Evolutionary conservation across 352 stramenopile species (phyloP), one percentile per base, ranked within the genome.

Genomic region (Phytophthora multivora): DNA sequence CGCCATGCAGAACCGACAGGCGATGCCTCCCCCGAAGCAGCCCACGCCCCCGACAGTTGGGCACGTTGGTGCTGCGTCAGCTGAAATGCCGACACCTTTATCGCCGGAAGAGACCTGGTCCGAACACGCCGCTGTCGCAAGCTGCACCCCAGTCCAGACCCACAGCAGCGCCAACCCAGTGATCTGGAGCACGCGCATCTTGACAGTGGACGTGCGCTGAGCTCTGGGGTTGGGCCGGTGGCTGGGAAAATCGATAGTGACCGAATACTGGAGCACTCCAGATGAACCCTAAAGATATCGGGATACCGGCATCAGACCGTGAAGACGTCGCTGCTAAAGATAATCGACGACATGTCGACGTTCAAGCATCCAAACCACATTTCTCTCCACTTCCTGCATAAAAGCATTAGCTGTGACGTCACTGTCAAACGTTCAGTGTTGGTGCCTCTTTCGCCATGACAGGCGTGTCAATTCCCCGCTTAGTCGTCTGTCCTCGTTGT

Each of bases 71-170:
- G 63, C 51, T 6, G 66, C 52, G 23, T 72, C 40, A 23, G 46
- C 73, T 33, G 59, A 72, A 51, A 84, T 78, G 12, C 75, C 73
- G 6, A 63, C 73, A 19, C n/a, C 30, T 36, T 67, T 41, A 47
- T 84, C 66, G 16, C 73, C 73, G 2, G 28, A 36, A 6, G 69
- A 68, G 15, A 78, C 69, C n/a, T 58, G 53, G 10, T 66, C 43
- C 0, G 60, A 35, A 38, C 71, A 82, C 4, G 63, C 31, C n/a
- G 16, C 55, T 30, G n/a, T 63, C 15, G 65, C 49, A n/a, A 50
- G 21, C 47, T 63, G 53, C 12, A 63, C 39, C 10, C 59, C 49
- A 2, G 43, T 66, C 59, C 59, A 70, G 33, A 66, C 33, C 49
- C 53, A 74, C 51, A 67, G 42, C 53, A 74, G 33, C 30, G 41